Base-by-base conservation (phyloP, 2,329 filamentous ascomycete species). In the Lachnellula willkommii region DNA sequence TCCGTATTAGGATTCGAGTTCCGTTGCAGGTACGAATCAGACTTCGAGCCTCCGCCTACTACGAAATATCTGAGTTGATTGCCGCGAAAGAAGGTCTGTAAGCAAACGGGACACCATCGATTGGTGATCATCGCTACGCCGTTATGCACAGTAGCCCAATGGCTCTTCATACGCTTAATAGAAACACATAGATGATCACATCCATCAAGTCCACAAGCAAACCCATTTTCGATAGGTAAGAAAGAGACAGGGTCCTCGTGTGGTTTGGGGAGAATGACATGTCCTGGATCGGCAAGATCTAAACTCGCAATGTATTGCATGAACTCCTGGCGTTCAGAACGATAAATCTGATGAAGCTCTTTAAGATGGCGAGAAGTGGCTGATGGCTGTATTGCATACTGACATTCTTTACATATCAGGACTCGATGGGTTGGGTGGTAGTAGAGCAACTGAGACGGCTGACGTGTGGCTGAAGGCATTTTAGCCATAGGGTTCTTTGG, bases 81-180 rank as follows among this genome's bases (percentile, higher is more conserved):
- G 8, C 68, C 68, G 17, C 63, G 55, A 49, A 69, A 70, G 54
- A 69, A 69, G 2, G 64, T 67, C 55, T 70, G 67, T 12, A 70
- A n/a, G 14, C 36, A 54, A 2, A 59, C 61, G 5, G 56, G 11
- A 12, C 40, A 54, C 67, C 66, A 69, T 71, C 11, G 50, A 42
- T 15, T n/a, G 11, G 5, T 26, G 3, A 4, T 22, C n/a, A 28
- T 12, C 43, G 11, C 2, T 17, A 26, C 39, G 7, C 26, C 4
- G 17, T 12, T 50, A 35, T 65, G 66, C 2, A 54, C 39, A n/a
- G 60, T 59, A 7, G 59, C 37, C 65, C 66, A 68, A 46, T 69
- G 66, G n/a, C 50, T 52, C 50, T 66, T 65, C 66, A 69, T 69
- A 6, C 67, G 61, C 57, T 69, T 69, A 12, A 42, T 53, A 0